Conservation (phyloP, 1,284 basidiomycete genomes). For the Wallemia ichthyophaga region DNA sequence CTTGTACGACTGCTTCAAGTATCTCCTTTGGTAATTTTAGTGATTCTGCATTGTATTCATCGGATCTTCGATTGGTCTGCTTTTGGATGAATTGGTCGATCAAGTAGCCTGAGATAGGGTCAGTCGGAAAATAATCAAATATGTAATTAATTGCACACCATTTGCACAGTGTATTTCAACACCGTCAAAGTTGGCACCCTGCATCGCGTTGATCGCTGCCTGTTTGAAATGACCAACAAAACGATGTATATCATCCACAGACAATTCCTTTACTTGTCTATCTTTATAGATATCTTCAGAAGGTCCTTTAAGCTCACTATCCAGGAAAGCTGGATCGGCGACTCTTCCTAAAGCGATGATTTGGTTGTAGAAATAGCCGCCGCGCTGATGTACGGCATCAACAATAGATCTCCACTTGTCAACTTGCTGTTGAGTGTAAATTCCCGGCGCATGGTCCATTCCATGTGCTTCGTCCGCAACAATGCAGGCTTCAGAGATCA, state of each 20-base stretch:
- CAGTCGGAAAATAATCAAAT: not conserved
- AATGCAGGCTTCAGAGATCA: not conserved
- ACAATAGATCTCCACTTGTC: slow-evolving; percentile 17
- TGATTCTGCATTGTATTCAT: slow-evolving; percentile 27
- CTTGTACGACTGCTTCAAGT: slow-evolving; percentile 20
- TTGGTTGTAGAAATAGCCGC: slow-evolving; percentile 21
- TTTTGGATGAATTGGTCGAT: slow-evolving; percentile 28
- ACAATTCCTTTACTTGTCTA: not conserved
- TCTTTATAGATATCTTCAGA: not conserved
- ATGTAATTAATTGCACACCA: not conserved
- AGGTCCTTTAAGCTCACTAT: not conserved
- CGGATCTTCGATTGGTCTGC: slow-evolving; percentile 25
- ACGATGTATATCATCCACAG: not conserved
- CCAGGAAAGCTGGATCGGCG: slow-evolving; percentile 10
- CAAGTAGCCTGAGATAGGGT: slow-evolving; percentile 8
- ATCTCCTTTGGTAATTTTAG: slow-evolving; percentile 19
- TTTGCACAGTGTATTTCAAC: slow-evolving; percentile 22
- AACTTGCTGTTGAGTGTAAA: slow-evolving; percentile 18
- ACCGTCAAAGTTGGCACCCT: slow-evolving; percentile 31
- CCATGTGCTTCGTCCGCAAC: not conserved
- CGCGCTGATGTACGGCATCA: slow-evolving; percentile 17
- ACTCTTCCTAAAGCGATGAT: slow-evolving; percentile 23
- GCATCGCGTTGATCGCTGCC: slow-evolving; percentile 23
- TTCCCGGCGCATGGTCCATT: slow-evolving; percentile 12
- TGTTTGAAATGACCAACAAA: slow-evolving; percentile 3